Evolutionary conservation across 2,329 filamentous ascomycete species (phyloP).

Genomic region (Fusarium siculi): DNA sequence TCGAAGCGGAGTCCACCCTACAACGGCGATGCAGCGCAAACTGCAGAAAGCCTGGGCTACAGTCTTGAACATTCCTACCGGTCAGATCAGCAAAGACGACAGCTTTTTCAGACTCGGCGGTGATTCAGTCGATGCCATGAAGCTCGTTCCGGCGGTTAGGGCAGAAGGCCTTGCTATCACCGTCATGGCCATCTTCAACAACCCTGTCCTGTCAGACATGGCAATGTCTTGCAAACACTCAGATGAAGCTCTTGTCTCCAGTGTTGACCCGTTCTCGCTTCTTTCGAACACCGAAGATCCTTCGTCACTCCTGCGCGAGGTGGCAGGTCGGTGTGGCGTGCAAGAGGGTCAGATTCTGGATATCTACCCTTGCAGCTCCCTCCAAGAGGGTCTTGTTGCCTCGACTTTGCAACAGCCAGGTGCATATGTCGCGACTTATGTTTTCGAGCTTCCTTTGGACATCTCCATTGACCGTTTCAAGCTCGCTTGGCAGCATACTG

Average conservation of each 20-base stretch:
- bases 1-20: slow-evolving; percentile 47
- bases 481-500: slow-evolving; percentile 36
- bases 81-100: slow-evolving; percentile 35
- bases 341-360: slow-evolving; percentile 15
- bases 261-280: slow-evolving; percentile 4
- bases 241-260: neutral
- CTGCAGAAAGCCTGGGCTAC: slow-evolving; percentile 41
- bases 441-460: slow-evolving; percentile 25
- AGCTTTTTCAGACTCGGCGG: slow-evolving; percentile 59
- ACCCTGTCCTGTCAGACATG: slow-evolving; percentile 25
- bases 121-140: slow-evolving; percentile 44
- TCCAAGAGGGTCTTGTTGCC: slow-evolving; percentile 36
- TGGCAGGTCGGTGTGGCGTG: slow-evolving; percentile 20
- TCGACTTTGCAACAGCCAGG: slow-evolving; percentile 30
- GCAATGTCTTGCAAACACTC: neutral
- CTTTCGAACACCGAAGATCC: neutral
- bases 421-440: slow-evolving; percentile 33
- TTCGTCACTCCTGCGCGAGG: slow-evolving; percentile 11
- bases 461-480: slow-evolving; percentile 22
- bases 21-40: slow-evolving; percentile 50
- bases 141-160: slow-evolving; percentile 33
- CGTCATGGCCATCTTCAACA: slow-evolving; percentile 28
- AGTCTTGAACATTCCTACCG: neutral
- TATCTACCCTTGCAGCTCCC: slow-evolving; percentile 29
- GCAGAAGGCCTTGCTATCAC: slow-evolving; percentile 20